phyloP scores from a whole-genome alignment of 2,329 filamentous ascomycete genomes.

The Lachnum nothofagi region DNA sequence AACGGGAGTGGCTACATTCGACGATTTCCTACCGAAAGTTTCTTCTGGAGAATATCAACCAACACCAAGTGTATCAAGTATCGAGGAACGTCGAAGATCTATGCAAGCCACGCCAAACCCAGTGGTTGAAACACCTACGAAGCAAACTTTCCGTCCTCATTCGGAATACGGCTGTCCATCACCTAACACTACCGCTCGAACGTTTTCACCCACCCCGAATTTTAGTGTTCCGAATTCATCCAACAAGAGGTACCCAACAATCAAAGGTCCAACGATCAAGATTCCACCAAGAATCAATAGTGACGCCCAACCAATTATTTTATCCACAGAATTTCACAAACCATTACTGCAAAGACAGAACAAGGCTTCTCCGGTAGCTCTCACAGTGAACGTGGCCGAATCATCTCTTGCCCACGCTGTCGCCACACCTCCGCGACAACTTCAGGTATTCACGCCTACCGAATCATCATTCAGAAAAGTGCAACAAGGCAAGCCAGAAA shows the following conservation, averaged over 20 bases:
- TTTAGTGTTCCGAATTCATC: constrained; percentile 31
- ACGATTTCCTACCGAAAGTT: constrained; percentile 19
- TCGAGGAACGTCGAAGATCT: constrained; percentile 30
- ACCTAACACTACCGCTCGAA: constrained; percentile 8
- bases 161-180: constrained; percentile 21
- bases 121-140: constrained; percentile 13
- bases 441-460: constrained; percentile 10
- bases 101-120: constrained; percentile 27
- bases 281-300: not conserved
- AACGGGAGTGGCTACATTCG: constrained; percentile 43
- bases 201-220: constrained; percentile 25
- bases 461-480: constrained; percentile 11
- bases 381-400: constrained; percentile 8
- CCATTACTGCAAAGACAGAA: constrained; percentile 13
- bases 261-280: constrained; percentile 7
- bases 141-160: constrained; percentile 22
- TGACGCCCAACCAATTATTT: not conserved
- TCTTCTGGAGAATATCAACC: constrained; percentile 19
- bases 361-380: constrained; percentile 16
- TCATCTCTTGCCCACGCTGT: constrained; percentile 20
- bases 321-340: constrained; percentile 5
- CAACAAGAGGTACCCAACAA: constrained; percentile 21
- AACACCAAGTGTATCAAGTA: constrained; percentile 26
- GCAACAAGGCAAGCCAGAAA: constrained; percentile 7
- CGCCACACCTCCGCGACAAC: constrained; percentile 10